These are phyloP conservation scores for Phytophthora palmivora DNA, from an alignment of 352 stramenopile species.

Conservation along the genomic window DNA sequence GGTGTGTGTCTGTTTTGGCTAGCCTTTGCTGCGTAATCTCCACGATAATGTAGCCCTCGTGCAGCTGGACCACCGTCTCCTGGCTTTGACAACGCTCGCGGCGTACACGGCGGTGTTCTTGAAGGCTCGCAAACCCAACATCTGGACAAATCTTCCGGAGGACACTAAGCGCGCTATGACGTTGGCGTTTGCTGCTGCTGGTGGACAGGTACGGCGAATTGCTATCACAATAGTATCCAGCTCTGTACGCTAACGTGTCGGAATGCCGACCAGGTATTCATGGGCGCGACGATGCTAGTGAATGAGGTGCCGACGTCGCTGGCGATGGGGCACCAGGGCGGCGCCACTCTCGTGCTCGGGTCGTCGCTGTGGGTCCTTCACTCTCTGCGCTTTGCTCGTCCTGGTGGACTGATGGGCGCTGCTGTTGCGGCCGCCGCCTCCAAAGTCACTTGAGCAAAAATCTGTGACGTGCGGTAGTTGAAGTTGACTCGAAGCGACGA, in stretches of 20 bases:
- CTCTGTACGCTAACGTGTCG: background rate
- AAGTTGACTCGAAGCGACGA: background rate
- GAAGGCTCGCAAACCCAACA: slow-evolving; percentile 60
- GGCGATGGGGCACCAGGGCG: slow-evolving; percentile 92
- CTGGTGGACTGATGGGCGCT: slow-evolving; percentile 40
- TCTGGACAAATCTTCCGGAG: slow-evolving; percentile 76
- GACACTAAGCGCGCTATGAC: slow-evolving; percentile 65
- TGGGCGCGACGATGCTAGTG: slow-evolving; percentile 96
- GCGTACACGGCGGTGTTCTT: slow-evolving; percentile 59
- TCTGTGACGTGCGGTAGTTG: slow-evolving; percentile 32
- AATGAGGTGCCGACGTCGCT: slow-evolving; percentile 94
- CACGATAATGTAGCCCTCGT: slow-evolving; percentile 97
- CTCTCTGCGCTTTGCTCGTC: slow-evolving; percentile 67
- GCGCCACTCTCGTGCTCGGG: slow-evolving; percentile 57
- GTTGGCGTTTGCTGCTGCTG: slow-evolving; percentile 58
- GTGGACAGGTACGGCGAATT: slow-evolving; percentile 41
- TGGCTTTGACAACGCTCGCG: slow-evolving; percentile 89
- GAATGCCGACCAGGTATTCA: slow-evolving; percentile 64
- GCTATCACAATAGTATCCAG: background rate
- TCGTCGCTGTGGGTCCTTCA: slow-evolving; percentile 76
- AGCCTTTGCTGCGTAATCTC: slow-evolving; percentile 87
- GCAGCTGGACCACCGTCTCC: slow-evolving; percentile 95
- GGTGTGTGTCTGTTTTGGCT: background rate
- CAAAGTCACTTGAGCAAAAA: slow-evolving; percentile 27
- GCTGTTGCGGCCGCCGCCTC: slow-evolving; percentile 26